These are phyloP conservation scores for Suillus brevipes DNA, from an alignment of 768 basidiomycete genomes.

Conservation along the genomic window DNA sequence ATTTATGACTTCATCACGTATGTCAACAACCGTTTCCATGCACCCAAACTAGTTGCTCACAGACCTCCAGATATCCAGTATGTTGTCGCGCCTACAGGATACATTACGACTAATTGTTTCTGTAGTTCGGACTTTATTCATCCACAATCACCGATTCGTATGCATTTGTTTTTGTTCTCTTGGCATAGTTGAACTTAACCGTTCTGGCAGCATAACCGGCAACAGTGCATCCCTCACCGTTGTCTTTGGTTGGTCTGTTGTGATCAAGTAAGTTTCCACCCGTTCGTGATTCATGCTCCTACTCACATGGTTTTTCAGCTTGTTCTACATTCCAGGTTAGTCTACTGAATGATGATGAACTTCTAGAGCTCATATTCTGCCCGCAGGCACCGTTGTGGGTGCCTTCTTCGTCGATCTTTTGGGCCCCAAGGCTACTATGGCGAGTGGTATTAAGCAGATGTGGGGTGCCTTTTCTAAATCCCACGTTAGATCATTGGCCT, in stretches of 20 bases:
- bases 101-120: neutral
- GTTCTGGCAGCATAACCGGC: constrained; percentile 55
- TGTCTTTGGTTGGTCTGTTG: constrained; percentile 81
- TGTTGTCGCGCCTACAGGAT: constrained; percentile 25
- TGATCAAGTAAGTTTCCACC: constrained; percentile 64
- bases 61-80: constrained; percentile 57
- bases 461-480: neutral
- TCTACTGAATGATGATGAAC: neutral
- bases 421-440: constrained; percentile 78
- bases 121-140: constrained; percentile 78
- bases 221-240: constrained; percentile 49
- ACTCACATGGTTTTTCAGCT: constrained; percentile 30
- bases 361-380: constrained; percentile 10
- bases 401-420: constrained; percentile 76
- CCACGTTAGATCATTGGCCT: constrained; percentile 60
- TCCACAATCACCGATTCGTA: constrained; percentile 72
- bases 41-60: neutral
- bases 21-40: constrained; percentile 22
- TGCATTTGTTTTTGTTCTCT: constrained; percentile 13
- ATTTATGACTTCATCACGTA: constrained; percentile 81
- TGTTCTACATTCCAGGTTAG: constrained; percentile 66
- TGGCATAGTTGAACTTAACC: neutral
- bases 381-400: constrained; percentile 58
- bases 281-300: constrained; percentile 38
- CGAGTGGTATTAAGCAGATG: constrained; percentile 24